These are phyloP conservation scores for Trichocladium uniseriatum DNA, from an alignment of 495 filamentous ascomycete species.

Conservation along the genomic window DNA sequence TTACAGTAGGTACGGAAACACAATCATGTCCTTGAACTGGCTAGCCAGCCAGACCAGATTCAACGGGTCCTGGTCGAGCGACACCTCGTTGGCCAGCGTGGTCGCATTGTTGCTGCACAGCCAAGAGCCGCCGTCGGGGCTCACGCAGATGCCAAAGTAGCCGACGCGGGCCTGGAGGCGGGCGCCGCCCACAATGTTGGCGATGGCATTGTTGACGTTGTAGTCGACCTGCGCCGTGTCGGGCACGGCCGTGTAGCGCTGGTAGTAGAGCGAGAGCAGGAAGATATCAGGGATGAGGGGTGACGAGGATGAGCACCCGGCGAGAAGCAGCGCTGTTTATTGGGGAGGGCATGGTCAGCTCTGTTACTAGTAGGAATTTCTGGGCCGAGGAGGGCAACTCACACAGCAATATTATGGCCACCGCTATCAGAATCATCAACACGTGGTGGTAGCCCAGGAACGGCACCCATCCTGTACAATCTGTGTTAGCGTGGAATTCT, in stretches of 20 bases:
- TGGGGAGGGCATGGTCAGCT: no score
- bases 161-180: conserved; percentile 61
- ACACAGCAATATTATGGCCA: conserved; percentile 94
- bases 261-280: conserved; percentile 67
- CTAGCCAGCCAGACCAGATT: conserved; percentile 73
- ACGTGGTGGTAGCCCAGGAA: conserved; percentile 98
- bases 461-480: conserved; percentile 65
- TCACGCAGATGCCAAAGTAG: conserved; percentile 66
- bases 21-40: conserved; percentile 73
- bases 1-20: conserved; percentile 69
- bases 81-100: conserved; percentile 57
- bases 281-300: conserved; percentile 71
- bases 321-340: conserved; percentile 64
- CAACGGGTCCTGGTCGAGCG: conserved; percentile 63
- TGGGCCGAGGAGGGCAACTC: conserved; percentile 31
- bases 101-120: conserved; percentile 73
- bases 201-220: conserved; percentile 64
- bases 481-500: conserved; percentile 13
- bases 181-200: conserved; percentile 61
- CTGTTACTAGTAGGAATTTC: no score
- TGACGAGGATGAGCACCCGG: conserved; percentile 69
- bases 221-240: conserved; percentile 76
- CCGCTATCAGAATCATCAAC: conserved; percentile 91
- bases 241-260: conserved; percentile 54
- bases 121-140: conserved; percentile 60